Percentiles rank a stretch among this genome's conserved stretches.
These are phyloP conservation scores for Pseudevernia furfuracea DNA, from an alignment of 495 filamentous ascomycete genomes.

Conservation along the genomic window DNA sequence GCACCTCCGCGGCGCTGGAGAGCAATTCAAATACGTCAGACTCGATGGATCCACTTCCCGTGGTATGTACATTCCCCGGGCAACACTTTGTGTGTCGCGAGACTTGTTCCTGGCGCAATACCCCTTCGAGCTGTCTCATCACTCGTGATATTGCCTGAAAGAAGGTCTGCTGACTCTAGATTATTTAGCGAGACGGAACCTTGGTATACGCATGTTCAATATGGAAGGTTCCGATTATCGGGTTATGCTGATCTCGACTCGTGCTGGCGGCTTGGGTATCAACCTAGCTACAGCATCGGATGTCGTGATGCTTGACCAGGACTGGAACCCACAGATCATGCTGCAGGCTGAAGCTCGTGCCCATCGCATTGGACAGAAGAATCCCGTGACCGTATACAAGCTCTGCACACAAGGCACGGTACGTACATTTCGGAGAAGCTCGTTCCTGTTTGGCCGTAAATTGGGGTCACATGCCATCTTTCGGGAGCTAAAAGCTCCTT, in stretches of 20 bases:
- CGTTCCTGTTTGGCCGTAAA: too few relatives aligned
- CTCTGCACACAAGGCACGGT: slow-evolving; percentile 52
- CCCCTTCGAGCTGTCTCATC: too few relatives aligned
- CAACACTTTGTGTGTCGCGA: too few relatives aligned
- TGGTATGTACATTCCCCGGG: background rate
- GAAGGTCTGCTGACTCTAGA: background rate
- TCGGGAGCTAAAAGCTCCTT: too few relatives aligned
- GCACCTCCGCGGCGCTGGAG: slow-evolving; percentile 39
- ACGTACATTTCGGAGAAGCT: too few relatives aligned
- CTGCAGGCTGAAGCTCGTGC: slow-evolving; percentile 54
- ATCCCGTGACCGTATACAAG: slow-evolving; percentile 52
- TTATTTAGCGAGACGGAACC: slow-evolving; percentile 42
- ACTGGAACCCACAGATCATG: slow-evolving; percentile 61
- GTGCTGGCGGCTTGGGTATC: slow-evolving; percentile 57
- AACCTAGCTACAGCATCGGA: slow-evolving; percentile 54
- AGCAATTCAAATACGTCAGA: slow-evolving; percentile 43
- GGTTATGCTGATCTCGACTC: slow-evolving; percentile 57
- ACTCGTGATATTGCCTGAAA: background rate
- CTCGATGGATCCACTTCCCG: slow-evolving; percentile 51
- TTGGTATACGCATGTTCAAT: slow-evolving; percentile 54
- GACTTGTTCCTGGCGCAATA: too few relatives aligned
- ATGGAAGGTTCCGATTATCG: slow-evolving; percentile 38
- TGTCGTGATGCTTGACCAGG: slow-evolving; percentile 57
- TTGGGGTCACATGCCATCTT: too few relatives aligned
- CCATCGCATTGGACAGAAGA: slow-evolving; percentile 52